Conservation (phyloP, 1,139 yeast species). For the Suhomyces bokatorum region DNA sequence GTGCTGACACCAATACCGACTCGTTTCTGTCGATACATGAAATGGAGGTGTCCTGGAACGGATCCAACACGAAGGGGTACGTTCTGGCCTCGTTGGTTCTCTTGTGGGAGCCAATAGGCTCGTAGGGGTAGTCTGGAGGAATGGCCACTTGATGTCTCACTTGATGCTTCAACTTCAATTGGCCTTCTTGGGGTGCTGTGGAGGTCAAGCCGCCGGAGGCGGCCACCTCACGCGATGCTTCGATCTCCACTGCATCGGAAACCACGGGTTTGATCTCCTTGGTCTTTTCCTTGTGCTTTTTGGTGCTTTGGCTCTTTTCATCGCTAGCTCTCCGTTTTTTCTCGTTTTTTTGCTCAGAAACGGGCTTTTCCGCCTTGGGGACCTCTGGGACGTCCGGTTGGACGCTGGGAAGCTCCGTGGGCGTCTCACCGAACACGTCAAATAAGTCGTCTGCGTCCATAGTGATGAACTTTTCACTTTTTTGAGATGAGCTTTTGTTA, state of each 20-base stretch:
- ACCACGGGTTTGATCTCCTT: constrained; percentile 63
- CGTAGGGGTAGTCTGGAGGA: constrained; percentile 86
- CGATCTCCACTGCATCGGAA: constrained; percentile 87
- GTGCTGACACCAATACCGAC: constrained; percentile 97
- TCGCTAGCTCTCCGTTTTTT: constrained; percentile 18
- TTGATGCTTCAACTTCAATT: constrained; percentile 80
- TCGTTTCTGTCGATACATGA: constrained; percentile 93
- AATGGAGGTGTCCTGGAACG: constrained; percentile 94
- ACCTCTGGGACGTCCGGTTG: constrained; percentile 12
- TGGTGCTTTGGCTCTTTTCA: constrained; percentile 8
- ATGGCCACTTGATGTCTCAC: constrained; percentile 97
- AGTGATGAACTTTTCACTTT: constrained; percentile 4
- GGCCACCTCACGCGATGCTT: constrained; percentile 83
- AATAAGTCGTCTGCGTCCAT: constrained; percentile 59
- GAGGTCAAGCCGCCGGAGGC: constrained; percentile 70
- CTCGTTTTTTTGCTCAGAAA: constrained; percentile 1
- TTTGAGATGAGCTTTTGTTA: constrained; percentile 9
- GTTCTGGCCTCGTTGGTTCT: constrained; percentile 73
- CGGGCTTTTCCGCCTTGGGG: constrained; percentile 7
- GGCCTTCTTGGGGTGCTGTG: constrained; percentile 37
- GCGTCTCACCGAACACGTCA: constrained; percentile 65
- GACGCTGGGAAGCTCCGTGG: constrained; percentile 39
- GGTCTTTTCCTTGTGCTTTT: constrained; percentile 14
- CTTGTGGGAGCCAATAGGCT: constrained; percentile 85
- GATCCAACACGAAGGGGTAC: constrained; percentile 90